A percentile compares a stretch with the other conserved stretches of the same genome.
Conservation (phyloP, 768 basidiomycete species). For the Lentinula guzmanii region DNA sequence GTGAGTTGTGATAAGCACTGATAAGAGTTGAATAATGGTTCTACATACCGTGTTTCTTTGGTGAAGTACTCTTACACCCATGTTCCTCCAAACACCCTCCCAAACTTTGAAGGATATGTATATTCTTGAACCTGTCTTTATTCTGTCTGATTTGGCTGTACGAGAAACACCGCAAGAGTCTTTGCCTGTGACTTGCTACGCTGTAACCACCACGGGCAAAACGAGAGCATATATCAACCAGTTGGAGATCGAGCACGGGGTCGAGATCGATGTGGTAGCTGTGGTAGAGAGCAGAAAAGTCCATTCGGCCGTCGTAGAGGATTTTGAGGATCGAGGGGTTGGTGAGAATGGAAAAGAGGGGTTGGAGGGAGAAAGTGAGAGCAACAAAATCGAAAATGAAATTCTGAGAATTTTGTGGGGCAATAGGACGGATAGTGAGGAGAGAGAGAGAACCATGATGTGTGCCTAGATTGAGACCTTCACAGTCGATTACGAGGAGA, state of each 20-base stretch:
- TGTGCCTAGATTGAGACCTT: constrained; percentile 28
- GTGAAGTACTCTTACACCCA: not conserved
- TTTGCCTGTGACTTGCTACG: constrained; percentile 13
- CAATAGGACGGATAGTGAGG: constrained; percentile 24
- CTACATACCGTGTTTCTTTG: not conserved
- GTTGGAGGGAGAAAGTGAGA: constrained; percentile 12
- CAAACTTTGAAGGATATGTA: constrained; percentile 31
- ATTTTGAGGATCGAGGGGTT: constrained; percentile 26
- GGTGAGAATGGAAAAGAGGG: constrained; percentile 21
- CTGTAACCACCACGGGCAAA: constrained; percentile 15
- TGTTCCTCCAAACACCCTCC: constrained; percentile 21
- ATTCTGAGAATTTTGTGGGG: constrained; percentile 19
- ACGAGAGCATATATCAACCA: constrained; percentile 30
- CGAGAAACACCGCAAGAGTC: not conserved
- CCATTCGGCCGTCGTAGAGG: constrained; percentile 37
- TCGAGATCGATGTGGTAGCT: constrained; percentile 21
- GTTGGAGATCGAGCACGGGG: constrained; percentile 33
- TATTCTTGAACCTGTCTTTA: constrained; percentile 15
- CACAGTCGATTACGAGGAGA: constrained; percentile 31
- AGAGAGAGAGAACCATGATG: constrained; percentile 26
- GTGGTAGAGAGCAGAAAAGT: constrained; percentile 29
- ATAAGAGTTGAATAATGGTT: not conserved
- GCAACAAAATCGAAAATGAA: constrained; percentile 32
- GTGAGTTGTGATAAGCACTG: not conserved
- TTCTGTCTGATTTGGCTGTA: not conserved